Percentiles rank a stretch among this genome's conserved stretches.
phyloP scores from a whole-genome alignment of 805 yeast species.

The Lachancea fermentati region DNA sequence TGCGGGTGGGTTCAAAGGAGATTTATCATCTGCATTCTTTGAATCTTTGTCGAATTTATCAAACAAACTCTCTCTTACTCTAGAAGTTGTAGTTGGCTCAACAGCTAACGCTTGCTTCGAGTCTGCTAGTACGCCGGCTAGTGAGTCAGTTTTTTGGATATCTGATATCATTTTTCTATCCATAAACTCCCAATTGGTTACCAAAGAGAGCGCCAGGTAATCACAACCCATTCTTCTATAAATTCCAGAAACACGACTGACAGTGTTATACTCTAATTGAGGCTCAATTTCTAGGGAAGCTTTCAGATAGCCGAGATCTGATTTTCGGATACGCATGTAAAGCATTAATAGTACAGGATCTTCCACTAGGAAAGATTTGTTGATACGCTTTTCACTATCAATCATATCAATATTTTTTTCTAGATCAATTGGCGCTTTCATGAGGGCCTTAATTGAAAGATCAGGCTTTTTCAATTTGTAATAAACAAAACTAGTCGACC shows the following conservation, averaged over 20 bases:
- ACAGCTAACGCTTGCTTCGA: not conserved
- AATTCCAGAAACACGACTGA: slow-evolving; percentile 57
- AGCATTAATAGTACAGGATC: slow-evolving; percentile 77
- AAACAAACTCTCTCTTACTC: slow-evolving; percentile 26
- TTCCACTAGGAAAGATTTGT: slow-evolving; percentile 50
- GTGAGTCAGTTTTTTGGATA: too few relatives aligned
- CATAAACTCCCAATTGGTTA: slow-evolving; percentile 63
- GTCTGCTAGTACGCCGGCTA: slow-evolving; percentile 8
- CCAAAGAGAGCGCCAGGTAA: slow-evolving; percentile 55
- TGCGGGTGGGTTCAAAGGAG: too few relatives aligned
- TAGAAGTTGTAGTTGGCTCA: slow-evolving; percentile 21
- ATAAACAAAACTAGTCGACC: slow-evolving; percentile 77
- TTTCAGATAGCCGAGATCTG: slow-evolving; percentile 42
- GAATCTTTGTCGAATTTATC: slow-evolving; percentile 22
- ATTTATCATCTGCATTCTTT: not conserved
- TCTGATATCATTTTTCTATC: slow-evolving; percentile 10
- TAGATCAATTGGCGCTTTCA: slow-evolving; percentile 46
- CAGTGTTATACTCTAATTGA: slow-evolving; percentile 51
- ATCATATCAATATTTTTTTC: slow-evolving; percentile 26
- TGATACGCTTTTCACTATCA: slow-evolving; percentile 31
- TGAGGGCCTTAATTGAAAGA: slow-evolving; percentile 57
- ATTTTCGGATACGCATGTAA: slow-evolving; percentile 54
- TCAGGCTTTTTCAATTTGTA: slow-evolving; percentile 53
- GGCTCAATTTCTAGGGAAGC: slow-evolving; percentile 43
- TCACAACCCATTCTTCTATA: slow-evolving; percentile 92